Evolutionary conservation across 495 filamentous ascomycete species (phyloP), one percentile per base, ranked within the genome.

Genomic region (Trypethelium eluteriae): DNA sequence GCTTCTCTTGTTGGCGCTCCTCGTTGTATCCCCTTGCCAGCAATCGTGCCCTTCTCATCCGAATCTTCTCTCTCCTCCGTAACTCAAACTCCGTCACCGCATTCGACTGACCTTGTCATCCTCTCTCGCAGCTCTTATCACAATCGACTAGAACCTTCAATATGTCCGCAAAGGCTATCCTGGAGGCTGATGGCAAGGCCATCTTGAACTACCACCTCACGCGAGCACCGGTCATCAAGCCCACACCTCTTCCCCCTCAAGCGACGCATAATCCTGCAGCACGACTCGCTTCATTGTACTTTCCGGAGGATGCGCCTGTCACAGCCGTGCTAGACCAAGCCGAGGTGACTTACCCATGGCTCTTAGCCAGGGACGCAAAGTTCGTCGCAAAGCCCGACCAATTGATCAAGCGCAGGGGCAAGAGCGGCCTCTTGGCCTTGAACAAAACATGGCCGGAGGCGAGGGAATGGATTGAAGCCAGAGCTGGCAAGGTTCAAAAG

Each of bases 181-280:
- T 88, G 85, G 94, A 99, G 82, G 94, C 95, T 84, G 94, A 99
- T 82, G 94, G 94, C 86, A 99, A 99, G 89, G 94, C 94, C 83
- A 98, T 99, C 84, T 83, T 99, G 84, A 97, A 96, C 89, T 99
- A 96, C 84, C 94, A 99, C 86, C 93, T 99, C 83, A 99, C 94
- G 71, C 89, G 94, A 74, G 92, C 94, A 67, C 88, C 93, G 66
- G 89, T 96, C 76, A 97, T 99, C 86, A 96, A 96, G 87, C 92
- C 94, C 63, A 91, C 92, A 74, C 90, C 95, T 79, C 91, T 99
- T 35, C 92, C 94, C 70, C 75, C 85, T 70, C 83, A 90, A 69
- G 76, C 86, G 67, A 94, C 86, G 77, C 94, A 99, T 86, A 98
- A 98, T 82, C 81, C 94, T 69, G 85, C 95, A 64, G 80, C 94